phyloP scores from a whole-genome alignment of 331 rosid genomes.

The Malus hybrid region DNA sequence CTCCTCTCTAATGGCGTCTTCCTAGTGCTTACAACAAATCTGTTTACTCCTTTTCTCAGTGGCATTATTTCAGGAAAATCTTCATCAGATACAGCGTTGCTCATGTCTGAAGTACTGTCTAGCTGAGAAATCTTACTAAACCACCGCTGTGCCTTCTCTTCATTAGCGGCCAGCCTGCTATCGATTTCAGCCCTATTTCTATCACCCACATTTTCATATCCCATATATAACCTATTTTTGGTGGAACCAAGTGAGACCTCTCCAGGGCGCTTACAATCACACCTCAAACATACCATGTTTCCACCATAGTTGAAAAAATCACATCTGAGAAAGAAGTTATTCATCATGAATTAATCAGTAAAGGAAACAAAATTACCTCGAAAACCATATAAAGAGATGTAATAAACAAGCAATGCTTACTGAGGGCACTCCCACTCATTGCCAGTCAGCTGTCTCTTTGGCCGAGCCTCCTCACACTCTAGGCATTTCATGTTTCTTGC shows the following conservation, averaged over 20 bases:
- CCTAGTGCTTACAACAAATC: slow-evolving; percentile 93
- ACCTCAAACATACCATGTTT: slow-evolving; percentile 68
- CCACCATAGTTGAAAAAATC: slow-evolving; percentile 75
- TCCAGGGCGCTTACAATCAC: slow-evolving; percentile 85
- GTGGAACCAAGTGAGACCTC: slow-evolving; percentile 29
- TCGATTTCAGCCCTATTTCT: slow-evolving; percentile 32
- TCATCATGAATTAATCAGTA: slow-evolving; percentile 3
- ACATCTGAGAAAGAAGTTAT: slow-evolving; percentile 45
- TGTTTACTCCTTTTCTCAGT: slow-evolving; percentile 80
- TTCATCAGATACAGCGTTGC: slow-evolving; percentile 46
- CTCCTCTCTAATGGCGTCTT: slow-evolving; percentile 77
- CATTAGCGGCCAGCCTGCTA: slow-evolving; percentile 64
- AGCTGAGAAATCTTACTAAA: slow-evolving; percentile 82
- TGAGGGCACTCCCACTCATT: slow-evolving; percentile 99
- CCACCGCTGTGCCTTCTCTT: slow-evolving; percentile 90
- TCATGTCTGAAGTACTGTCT: slow-evolving; percentile 53
- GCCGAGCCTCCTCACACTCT: slow-evolving; percentile 86
- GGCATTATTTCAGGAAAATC: slow-evolving; percentile 99
- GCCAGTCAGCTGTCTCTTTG: slow-evolving; percentile 75
- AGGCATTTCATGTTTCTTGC: slow-evolving; percentile 81
- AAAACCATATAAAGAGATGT: slow-evolving; percentile 6
- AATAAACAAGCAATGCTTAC: slow-evolving; percentile 40
- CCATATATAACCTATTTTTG: slow-evolving; percentile 25
- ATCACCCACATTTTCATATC: slow-evolving; percentile 31
- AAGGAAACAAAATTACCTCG: not conserved